Conservation (phyloP, 352 stramenopile genomes). For the Globisporangium heterothallicum region DNA sequence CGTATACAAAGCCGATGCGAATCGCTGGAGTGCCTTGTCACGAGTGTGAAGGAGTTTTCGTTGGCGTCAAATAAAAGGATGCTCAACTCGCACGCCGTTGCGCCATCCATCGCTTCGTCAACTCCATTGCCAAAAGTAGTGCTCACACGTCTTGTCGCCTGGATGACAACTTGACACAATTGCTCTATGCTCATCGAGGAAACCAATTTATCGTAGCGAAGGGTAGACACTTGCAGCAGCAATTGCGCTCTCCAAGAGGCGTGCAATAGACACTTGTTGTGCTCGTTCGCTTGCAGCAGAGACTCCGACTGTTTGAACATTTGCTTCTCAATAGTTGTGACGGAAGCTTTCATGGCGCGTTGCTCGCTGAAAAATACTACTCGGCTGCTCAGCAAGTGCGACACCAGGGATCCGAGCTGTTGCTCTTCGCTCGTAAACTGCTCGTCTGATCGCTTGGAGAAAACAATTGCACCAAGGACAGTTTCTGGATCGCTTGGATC, state of each 20-base stretch:
- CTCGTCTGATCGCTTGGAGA: conserved; percentile 4
- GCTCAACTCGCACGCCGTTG: background rate
- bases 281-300: background rate
- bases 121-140: background rate
- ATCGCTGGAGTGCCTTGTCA: background rate
- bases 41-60: background rate
- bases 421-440: conserved; percentile 12
- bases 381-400: conserved; percentile 8
- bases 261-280: background rate
- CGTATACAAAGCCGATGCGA: background rate
- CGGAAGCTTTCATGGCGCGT: background rate
- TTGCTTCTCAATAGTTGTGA: background rate
- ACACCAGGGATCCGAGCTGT: background rate
- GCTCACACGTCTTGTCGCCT: background rate
- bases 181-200: conserved; percentile 8
- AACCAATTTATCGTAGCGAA: background rate
- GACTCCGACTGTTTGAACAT: background rate
- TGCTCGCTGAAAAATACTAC: conserved; percentile 1
- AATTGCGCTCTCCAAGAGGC: background rate
- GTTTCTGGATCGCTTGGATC: background rate
- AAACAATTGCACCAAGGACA: background rate
- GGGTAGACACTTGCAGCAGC: background rate
- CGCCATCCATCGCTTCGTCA: background rate
- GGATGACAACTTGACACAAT: conserved; percentile 3
- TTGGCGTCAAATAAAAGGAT: conserved; percentile 2